These are phyloP conservation scores for Puccinia brachypodii DNA, from an alignment of 1,284 basidiomycete species.

Conservation along the genomic window DNA sequence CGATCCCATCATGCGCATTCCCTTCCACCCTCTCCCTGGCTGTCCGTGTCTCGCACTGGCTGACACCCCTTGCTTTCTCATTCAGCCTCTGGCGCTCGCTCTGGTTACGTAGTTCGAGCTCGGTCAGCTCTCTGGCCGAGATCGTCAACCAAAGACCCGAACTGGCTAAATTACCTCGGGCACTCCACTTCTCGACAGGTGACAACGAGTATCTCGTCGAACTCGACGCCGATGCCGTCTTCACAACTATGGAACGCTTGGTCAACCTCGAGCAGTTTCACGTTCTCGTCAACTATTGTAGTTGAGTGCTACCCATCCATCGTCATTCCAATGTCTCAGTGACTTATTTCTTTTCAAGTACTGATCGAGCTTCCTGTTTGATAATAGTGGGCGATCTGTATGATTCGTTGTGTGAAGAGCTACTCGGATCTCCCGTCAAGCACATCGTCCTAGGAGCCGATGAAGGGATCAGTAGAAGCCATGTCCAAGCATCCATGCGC, in stretches of 20 bases:
- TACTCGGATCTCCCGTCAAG: constrained; percentile 13
- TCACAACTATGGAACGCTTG: constrained; percentile 27
- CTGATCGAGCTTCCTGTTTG: neutral
- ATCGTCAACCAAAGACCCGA: constrained; percentile 26
- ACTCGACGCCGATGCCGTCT: constrained; percentile 43
- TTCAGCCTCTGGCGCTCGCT: constrained; percentile 41
- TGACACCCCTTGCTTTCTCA: neutral
- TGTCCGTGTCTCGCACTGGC: neutral
- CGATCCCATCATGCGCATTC: neutral
- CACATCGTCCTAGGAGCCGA: constrained; percentile 27
- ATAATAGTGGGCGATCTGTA: constrained; percentile 43
- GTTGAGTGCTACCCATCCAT: constrained; percentile 19
- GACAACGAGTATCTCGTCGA: constrained; percentile 35
- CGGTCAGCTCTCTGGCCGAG: constrained; percentile 20
- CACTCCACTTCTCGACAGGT: constrained; percentile 23
- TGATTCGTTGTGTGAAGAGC: constrained; percentile 39
- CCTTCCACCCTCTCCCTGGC: neutral
- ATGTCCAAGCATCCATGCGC: constrained; percentile 46
- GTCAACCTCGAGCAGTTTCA: constrained; percentile 29
- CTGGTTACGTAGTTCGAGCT: constrained; percentile 14
- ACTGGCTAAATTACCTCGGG: constrained; percentile 14
- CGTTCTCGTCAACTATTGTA: constrained; percentile 37
- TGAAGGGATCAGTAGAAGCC: constrained; percentile 39
- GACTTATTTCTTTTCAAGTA: neutral
- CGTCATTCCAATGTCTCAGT: neutral